These are phyloP conservation scores for Pleurotus tuoliensis DNA, from an alignment of 768 basidiomycete genomes.

Conservation along the genomic window DNA sequence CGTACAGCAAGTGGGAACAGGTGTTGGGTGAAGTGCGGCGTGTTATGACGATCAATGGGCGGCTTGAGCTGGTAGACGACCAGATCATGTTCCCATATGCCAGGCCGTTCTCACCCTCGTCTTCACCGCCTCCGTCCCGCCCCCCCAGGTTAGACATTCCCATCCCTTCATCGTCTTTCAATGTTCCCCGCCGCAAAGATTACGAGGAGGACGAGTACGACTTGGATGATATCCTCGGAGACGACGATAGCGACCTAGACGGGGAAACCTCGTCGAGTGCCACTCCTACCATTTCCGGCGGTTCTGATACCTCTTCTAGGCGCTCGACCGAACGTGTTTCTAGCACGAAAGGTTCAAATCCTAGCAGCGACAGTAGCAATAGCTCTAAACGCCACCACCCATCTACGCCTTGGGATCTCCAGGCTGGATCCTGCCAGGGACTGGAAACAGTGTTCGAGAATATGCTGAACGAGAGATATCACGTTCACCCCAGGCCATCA, in stretches of 20 bases:
- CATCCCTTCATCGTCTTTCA: constrained; percentile 6
- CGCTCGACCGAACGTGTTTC: background rate
- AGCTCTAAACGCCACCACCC: background rate
- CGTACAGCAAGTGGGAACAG: constrained; percentile 35
- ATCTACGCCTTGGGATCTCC: constrained; percentile 21
- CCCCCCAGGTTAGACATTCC: background rate
- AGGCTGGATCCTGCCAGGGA: constrained; percentile 23
- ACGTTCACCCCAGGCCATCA: constrained; percentile 33
- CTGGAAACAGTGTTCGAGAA: constrained; percentile 39
- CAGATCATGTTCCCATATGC: constrained; percentile 37
- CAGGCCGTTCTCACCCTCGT: background rate
- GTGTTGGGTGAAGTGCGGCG: constrained; percentile 39
- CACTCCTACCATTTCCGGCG: constrained; percentile 1
- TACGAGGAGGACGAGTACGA: constrained; percentile 1
- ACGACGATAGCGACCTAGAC: constrained; percentile 6
- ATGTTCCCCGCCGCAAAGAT: background rate
- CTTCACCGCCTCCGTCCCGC: background rate
- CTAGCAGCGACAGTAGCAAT: background rate
- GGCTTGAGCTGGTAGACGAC: constrained; percentile 47
- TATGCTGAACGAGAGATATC: constrained; percentile 37
- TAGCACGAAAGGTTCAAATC: constrained; percentile 1
- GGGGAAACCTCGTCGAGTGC: background rate
- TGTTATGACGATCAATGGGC: constrained; percentile 39
- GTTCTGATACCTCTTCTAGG: constrained; percentile 1
- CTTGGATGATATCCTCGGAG: background rate